Percentiles rank a stretch among this genome's conserved stretches.
These are phyloP conservation scores for Pharus latifolius DNA, from an alignment of 176 grass and related monocot species.

Conservation along the genomic window DNA sequence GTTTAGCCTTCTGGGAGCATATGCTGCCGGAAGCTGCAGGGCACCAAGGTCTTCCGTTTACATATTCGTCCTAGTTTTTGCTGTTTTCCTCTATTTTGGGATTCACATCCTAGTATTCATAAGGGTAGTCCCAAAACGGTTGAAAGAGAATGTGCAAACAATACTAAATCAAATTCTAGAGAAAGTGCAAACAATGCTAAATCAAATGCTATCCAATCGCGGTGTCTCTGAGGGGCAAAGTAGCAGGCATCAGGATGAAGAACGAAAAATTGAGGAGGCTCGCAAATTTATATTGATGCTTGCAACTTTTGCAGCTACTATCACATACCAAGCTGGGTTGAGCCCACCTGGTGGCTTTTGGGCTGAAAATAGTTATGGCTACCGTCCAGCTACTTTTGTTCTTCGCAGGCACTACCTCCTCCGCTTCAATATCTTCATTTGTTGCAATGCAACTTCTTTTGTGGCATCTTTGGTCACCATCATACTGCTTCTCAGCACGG, in stretches of 20 bases:
- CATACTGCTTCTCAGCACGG: slow-evolving; percentile 35
- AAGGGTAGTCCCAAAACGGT: neutral
- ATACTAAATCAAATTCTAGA: neutral
- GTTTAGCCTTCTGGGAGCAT: slow-evolving; percentile 43
- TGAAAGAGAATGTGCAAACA: neutral
- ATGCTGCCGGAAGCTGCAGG: slow-evolving; percentile 41
- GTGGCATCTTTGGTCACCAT: slow-evolving; percentile 42
- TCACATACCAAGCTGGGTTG: slow-evolving; percentile 43
- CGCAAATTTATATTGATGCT: slow-evolving; percentile 42
- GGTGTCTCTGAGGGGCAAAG: neutral
- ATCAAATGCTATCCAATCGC: neutral
- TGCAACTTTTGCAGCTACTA: slow-evolving; percentile 23
- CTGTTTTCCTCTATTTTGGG: slow-evolving; percentile 22
- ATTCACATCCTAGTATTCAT: slow-evolving; percentile 21
- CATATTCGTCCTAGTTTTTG: slow-evolving; percentile 26
- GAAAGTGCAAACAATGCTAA: fast-evolving
- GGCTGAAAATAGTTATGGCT: slow-evolving; percentile 13
- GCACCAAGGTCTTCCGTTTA: slow-evolving; percentile 24
- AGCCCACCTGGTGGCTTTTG: slow-evolving; percentile 41
- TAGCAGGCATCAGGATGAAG: neutral
- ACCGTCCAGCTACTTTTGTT: slow-evolving; percentile 19
- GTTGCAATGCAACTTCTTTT: slow-evolving; percentile 31
- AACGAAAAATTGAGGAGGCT: neutral
- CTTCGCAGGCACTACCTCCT: neutral
- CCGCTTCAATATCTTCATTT: slow-evolving; percentile 16